Base-by-base conservation (phyloP, 352 stramenopile species). In the Lagenidium giganteum region DNA sequence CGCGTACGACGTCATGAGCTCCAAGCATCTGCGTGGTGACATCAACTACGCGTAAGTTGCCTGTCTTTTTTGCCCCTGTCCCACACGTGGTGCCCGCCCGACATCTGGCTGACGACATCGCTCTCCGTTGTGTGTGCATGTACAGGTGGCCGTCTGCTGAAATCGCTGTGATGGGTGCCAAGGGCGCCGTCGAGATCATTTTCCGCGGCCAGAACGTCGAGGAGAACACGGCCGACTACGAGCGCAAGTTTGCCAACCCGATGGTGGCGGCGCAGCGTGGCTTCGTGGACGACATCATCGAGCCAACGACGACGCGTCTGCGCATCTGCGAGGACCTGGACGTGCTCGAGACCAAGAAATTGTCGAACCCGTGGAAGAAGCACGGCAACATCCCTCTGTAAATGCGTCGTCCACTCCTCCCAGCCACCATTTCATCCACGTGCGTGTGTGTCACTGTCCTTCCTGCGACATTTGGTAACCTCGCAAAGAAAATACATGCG, bases 1-100 rank as follows among this genome's bases (percentile, higher is more conserved):
- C 29, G 96, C 96, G 4, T 99, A 99, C 70, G 95, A 99, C 66
- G 94, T 99, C 26, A 99, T 99, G 96, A 86, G 79, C 46, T 98
- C 89, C 43, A 99, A 99, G 78, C 96, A 99, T 67, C 69, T 99
- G 35, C 82, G 88, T 28, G 95, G 86, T 8, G 96, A 99, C 83
- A 84, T 93, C 47, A 99, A 99, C 68, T 98, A 98, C 65, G 87
- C 96, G 64, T 81, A 65, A 51, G 67, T 74, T n/a, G 24, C 20
- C 42, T 57, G 21, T 22, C n/a, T 20, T 25, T 27, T 36, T 37
- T 5, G 13, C 18, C 31, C 11, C 38, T 33, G 30, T 31, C 39
- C 17, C 43, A 70, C 30, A 64, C 23, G 30, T 18, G 17, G n/a
- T 44, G 39, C 14, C 46, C 3, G 8, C 16, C n/a, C n/a, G n/a